Conservation (phyloP, 2,329 filamentous ascomycete species). For the Sclerotiophoma versabilis region DNA sequence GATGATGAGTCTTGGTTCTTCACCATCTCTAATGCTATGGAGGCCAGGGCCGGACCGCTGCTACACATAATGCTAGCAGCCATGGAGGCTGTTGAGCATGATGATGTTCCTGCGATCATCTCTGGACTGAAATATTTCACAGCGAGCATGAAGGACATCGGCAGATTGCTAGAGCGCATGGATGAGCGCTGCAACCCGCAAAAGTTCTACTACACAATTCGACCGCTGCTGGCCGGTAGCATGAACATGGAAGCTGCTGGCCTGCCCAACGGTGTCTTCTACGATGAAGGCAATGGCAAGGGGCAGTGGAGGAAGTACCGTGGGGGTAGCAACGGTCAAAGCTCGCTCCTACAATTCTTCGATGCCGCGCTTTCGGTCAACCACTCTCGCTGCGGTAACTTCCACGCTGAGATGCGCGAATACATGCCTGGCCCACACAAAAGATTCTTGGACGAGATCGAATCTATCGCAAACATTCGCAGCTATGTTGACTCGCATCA, state of each 20-base stretch:
- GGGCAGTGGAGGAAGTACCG: slow-evolving; percentile 60
- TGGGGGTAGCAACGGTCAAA: slow-evolving; percentile 64
- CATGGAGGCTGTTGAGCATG: slow-evolving; percentile 53
- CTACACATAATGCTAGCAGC: slow-evolving; percentile 57
- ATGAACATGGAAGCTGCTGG: slow-evolving; percentile 62
- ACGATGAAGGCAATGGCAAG: slow-evolving; percentile 57
- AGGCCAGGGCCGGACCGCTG: slow-evolving; percentile 57
- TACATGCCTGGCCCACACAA: slow-evolving; percentile 64
- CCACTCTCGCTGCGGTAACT: slow-evolving; percentile 51
- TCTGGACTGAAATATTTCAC: slow-evolving; percentile 51
- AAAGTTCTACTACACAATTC: slow-evolving; percentile 61
- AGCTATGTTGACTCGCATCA: slow-evolving; percentile 50
- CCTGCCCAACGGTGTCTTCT: slow-evolving; percentile 60
- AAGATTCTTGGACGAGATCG: slow-evolving; percentile 58
- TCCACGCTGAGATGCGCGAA: slow-evolving; percentile 57
- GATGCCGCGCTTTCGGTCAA: slow-evolving; percentile 61
- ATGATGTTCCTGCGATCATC: slow-evolving; percentile 50
- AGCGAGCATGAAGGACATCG: slow-evolving; percentile 51
- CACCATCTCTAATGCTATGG: slow-evolving; percentile 61
- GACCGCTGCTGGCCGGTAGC: slow-evolving; percentile 60
- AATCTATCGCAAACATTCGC: slow-evolving; percentile 55
- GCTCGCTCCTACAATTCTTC: slow-evolving; percentile 62
- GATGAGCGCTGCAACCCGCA: slow-evolving; percentile 58
- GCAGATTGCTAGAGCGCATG: slow-evolving; percentile 57
- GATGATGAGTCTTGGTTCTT: slow-evolving; percentile 55